These are phyloP conservation scores for Tanacetum coccineum DNA, from an alignment of 129 eudicot species.

Conservation along the genomic window DNA sequence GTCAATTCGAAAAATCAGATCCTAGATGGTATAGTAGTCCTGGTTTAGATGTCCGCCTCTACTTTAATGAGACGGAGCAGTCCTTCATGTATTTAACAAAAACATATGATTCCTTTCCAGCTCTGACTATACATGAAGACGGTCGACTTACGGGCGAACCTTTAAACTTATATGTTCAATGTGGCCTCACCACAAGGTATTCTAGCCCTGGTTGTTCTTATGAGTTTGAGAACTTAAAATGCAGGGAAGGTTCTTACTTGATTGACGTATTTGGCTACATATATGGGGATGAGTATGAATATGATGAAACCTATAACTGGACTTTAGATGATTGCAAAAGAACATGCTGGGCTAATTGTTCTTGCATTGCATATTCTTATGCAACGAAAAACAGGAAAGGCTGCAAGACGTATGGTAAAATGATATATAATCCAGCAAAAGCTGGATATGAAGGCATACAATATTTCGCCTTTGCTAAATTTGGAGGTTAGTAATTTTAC, in stretches of 20 bases:
- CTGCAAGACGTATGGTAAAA: not conserved
- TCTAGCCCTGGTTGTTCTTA: not conserved
- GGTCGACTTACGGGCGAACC: conserved; percentile 1
- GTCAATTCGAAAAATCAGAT: conserved; percentile 12
- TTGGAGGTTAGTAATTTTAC: conserved; percentile 1
- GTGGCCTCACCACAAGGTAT: not conserved
- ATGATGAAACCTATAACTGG: conserved; percentile 25
- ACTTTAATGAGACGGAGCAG: conserved; percentile 24
- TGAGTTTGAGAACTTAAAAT: not conserved
- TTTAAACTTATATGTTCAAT: not conserved
- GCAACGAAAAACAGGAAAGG: not conserved
- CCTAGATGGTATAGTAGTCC: too few relatives aligned
- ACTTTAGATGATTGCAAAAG: conserved; percentile 32
- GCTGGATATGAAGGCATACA: not conserved
- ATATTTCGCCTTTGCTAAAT: not conserved
- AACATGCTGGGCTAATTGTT: conserved; percentile 29
- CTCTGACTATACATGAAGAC: conserved; percentile 16
- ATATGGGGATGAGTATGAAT: conserved; percentile 21
- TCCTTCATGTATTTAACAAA: conserved; percentile 26
- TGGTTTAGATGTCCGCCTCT: conserved; percentile 8
- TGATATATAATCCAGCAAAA: not conserved
- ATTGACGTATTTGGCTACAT: accelerated
- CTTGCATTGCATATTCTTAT: not conserved
- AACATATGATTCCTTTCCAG: conserved; percentile 22
- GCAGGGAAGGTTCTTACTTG: not conserved